Evolutionary conservation across 2,329 filamentous ascomycete genomes (phyloP).

Genomic region (Tolypocladium ovalisporum): DNA sequence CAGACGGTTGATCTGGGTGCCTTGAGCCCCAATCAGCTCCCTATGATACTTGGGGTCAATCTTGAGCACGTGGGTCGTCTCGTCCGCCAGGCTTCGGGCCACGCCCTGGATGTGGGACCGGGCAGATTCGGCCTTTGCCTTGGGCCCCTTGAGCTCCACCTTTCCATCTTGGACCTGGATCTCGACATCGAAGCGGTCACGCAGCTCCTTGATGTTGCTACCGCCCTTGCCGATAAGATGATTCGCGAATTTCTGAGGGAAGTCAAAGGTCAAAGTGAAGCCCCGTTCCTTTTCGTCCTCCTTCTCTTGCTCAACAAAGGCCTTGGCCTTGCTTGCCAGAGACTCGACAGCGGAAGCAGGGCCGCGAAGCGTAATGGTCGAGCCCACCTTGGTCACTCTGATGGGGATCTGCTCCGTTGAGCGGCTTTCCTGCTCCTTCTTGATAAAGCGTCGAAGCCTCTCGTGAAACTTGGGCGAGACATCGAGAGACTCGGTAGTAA

Average conservation of each 20-base stretch:
- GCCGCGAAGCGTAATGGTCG: slow-evolving; percentile 63
- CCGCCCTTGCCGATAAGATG: slow-evolving; percentile 63
- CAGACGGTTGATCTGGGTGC: slow-evolving; percentile 79
- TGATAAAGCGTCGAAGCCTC: slow-evolving; percentile 51
- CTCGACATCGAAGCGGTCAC: slow-evolving; percentile 57
- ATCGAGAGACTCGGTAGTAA: slow-evolving; percentile 40
- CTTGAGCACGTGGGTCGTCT: slow-evolving; percentile 77
- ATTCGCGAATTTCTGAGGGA: slow-evolving; percentile 90
- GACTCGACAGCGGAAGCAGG: slow-evolving; percentile 62
- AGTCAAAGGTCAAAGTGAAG: slow-evolving; percentile 78
- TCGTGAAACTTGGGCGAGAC: slow-evolving; percentile 55
- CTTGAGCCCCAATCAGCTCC: slow-evolving; percentile 83
- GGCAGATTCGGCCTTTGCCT: slow-evolving; percentile 83
- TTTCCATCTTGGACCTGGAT: slow-evolving; percentile 90
- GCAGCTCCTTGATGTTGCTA: slow-evolving; percentile 54
- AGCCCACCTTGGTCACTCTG: slow-evolving; percentile 46
- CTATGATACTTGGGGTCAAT: slow-evolving; percentile 90
- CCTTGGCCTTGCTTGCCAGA: slow-evolving; percentile 60
- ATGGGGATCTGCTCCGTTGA: slow-evolving; percentile 48
- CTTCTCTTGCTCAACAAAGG: slow-evolving; percentile 79
- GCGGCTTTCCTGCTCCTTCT: slow-evolving; percentile 49
- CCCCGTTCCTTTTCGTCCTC: slow-evolving; percentile 89
- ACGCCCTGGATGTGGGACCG: slow-evolving; percentile 72
- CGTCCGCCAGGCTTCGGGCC: slow-evolving; percentile 77
- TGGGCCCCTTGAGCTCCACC: slow-evolving; percentile 90